These are phyloP conservation scores for Fusarium zealandicum DNA, from an alignment of 2,329 filamentous ascomycete species.

Conservation along the genomic window DNA sequence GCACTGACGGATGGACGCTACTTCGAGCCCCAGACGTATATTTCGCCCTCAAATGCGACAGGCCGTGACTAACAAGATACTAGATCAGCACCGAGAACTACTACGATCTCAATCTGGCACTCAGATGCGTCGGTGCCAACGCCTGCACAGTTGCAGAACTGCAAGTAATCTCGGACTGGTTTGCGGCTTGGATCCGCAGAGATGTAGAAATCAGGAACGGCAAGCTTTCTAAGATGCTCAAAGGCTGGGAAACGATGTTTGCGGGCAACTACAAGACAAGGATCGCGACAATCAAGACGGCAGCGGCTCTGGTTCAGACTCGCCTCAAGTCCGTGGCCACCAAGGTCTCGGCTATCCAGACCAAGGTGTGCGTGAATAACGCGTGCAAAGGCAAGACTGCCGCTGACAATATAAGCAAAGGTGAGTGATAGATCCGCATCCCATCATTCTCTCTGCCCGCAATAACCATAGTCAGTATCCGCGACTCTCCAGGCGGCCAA, in stretches of 20 bases:
- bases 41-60: neutral
- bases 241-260: neutral
- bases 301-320: neutral
- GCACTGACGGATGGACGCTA: neutral
- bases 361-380: constrained; percentile 1
- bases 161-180: neutral
- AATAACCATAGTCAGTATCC: neutral
- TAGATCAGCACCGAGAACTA: neutral
- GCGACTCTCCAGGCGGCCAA: neutral
- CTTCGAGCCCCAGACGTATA: neutral
- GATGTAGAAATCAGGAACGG: neutral
- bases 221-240: neutral
- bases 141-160: neutral
- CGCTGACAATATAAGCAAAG: neutral
- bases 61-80: neutral
- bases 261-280: neutral
- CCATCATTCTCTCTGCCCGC: neutral
- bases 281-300: constrained; percentile 1
- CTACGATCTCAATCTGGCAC: neutral
- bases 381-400: constrained; percentile 12
- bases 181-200: neutral
- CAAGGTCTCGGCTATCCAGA: constrained; percentile 1
- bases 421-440: neutral
- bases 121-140: neutral
- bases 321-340: neutral